These are phyloP conservation scores for Maudiozyma bulderi DNA, from an alignment of 805 yeast genomes.

Conservation along the genomic window DNA sequence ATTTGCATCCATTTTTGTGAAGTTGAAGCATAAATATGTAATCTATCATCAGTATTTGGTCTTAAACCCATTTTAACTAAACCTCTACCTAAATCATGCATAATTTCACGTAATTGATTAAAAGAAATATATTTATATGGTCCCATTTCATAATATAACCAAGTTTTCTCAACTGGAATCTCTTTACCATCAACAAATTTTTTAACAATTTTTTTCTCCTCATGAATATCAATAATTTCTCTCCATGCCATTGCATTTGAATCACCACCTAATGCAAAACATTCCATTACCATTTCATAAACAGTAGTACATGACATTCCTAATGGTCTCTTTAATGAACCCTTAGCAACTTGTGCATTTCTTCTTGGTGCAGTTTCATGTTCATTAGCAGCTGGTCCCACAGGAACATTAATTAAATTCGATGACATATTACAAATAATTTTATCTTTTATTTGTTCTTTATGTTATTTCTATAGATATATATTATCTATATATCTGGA, in stretches of 20 bases:
- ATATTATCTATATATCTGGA: neutral
- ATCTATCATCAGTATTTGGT: slow-evolving; percentile 48
- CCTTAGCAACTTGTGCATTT: slow-evolving; percentile 37
- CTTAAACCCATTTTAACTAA: slow-evolving; percentile 60
- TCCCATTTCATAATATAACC: slow-evolving; percentile 77
- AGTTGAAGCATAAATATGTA: slow-evolving; percentile 84
- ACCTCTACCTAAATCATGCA: slow-evolving; percentile 62
- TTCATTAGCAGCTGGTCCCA: slow-evolving; percentile 54
- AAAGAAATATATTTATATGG: slow-evolving; percentile 60
- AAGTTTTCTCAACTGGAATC: slow-evolving; percentile 64
- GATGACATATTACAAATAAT: slow-evolving; percentile 7
- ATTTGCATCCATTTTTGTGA: slow-evolving; percentile 87
- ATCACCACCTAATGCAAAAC: slow-evolving; percentile 46
- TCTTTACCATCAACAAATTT: slow-evolving; percentile 74
- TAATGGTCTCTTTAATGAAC: slow-evolving; percentile 48
- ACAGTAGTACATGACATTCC: slow-evolving; percentile 58
- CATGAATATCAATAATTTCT: slow-evolving; percentile 61
- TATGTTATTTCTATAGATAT: neutral
- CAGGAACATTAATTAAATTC: slow-evolving; percentile 39
- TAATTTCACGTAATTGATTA: slow-evolving; percentile 41
- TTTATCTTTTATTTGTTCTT: neutral
- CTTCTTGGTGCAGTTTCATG: slow-evolving; percentile 83
- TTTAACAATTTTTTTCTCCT: slow-evolving; percentile 62
- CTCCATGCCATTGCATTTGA: slow-evolving; percentile 68
- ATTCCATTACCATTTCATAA: slow-evolving; percentile 58